phyloP scores from a whole-genome alignment of 2,329 filamentous ascomycete species.

The Neonectria ditissima region DNA sequence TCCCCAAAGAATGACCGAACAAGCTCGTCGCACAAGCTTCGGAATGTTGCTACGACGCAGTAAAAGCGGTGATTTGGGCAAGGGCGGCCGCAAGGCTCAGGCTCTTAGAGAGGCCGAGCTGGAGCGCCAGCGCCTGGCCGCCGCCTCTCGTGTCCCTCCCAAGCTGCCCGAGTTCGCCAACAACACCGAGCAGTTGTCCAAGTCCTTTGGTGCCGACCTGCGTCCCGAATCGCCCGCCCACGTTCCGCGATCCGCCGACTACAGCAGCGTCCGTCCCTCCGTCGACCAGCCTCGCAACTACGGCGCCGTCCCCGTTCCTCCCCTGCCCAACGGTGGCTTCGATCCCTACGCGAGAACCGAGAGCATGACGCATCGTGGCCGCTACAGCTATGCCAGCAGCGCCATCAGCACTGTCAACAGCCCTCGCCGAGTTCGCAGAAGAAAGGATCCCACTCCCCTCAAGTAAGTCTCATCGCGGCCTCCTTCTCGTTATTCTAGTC shows the following conservation, averaged over 20 bases:
- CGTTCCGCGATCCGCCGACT: conserved; percentile 61
- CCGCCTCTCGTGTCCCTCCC: conserved; percentile 60
- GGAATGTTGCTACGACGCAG: conserved; percentile 74
- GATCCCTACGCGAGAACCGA: conserved; percentile 87
- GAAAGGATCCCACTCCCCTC: conserved; percentile 98
- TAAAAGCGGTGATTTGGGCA: conserved; percentile 74
- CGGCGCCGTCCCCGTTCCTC: conserved; percentile 64
- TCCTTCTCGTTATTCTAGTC: background rate
- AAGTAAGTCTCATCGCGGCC: conserved; percentile 75
- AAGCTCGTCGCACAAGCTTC: conserved; percentile 58
- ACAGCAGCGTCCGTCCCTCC: conserved; percentile 59
- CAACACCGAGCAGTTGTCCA: conserved; percentile 59
- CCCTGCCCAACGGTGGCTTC: conserved; percentile 70
- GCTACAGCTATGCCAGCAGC: conserved; percentile 96
- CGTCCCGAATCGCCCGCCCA: conserved; percentile 73
- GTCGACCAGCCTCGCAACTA: conserved; percentile 61
- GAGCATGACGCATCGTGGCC: conserved; percentile 96
- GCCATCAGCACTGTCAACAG: conserved; percentile 92
- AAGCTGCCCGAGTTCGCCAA: conserved; percentile 66
- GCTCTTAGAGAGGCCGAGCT: conserved; percentile 63
- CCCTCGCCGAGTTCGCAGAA: conserved; percentile 88
- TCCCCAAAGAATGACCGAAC: conserved; percentile 47
- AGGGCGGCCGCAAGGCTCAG: conserved; percentile 70
- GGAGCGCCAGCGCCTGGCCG: conserved; percentile 62
- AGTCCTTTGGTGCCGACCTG: conserved; percentile 63